Base-by-base conservation (phyloP, 768 basidiomycete genomes). In the Lactarius hengduanensis region DNA sequence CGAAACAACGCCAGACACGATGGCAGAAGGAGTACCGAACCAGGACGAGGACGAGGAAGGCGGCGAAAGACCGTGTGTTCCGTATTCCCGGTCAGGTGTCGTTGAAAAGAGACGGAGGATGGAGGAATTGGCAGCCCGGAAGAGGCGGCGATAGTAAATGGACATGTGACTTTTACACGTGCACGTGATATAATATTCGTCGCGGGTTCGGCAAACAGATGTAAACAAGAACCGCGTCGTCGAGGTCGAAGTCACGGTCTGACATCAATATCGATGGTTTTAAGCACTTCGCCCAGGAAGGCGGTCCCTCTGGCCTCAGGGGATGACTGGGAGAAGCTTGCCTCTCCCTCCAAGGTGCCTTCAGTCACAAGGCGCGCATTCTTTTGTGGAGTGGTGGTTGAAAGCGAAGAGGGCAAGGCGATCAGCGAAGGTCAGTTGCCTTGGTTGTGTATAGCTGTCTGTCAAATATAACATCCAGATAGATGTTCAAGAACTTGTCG, bases 321-420 rank as follows among this genome's bases (percentile, higher is more conserved):
- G 54, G 86, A 90, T 67, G 87, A 86, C 71, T 72, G 79, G 32
- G 79, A 82, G 55, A 78, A 81, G 58, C 78, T 71, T 59, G 67
- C 63, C 56, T 68, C 77, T 36, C 77, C 75, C 40, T 77, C 83
- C 50, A 76, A 77, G 20, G 74, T 72, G 11, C 73, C 78, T 38
- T 75, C 78, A 59, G 71, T 85, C 69, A 95, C 90, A 7, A 88
- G 83, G 75, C 89, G 94, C 74, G 91, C 89, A 30, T 96, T 96
- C 76, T 90, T 90, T 74, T 92, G 91, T 73, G 92, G 91, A 54
- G 91, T 96, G 22, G 91, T 96, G 16, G 88, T 96, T 36, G 94
- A 97, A 78, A 87, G 86, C 60, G 89, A 89, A 69, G 82, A 84
- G 69, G 90, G 89, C 7, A 83, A 80, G 71, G 81, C 85, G 65